These are phyloP conservation scores for Isoetes taiwanensis DNA, from an alignment of 75 land plant genomes.

Conservation along the genomic window DNA sequence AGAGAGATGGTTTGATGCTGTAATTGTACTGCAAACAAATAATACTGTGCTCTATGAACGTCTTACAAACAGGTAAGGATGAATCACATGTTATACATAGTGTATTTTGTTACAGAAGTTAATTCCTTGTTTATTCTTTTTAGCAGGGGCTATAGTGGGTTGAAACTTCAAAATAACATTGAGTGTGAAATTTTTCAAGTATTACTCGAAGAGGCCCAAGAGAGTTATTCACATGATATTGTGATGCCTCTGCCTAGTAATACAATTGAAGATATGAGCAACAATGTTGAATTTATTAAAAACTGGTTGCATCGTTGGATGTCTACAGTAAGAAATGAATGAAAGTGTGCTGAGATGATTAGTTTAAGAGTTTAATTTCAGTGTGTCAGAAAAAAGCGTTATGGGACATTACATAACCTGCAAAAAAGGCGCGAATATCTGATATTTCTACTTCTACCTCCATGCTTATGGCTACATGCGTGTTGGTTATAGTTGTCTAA, in stretches of 20 bases:
- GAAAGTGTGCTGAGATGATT: too few relatives aligned
- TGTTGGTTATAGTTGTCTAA: too few relatives aligned
- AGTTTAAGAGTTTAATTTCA: too few relatives aligned
- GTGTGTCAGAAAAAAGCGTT: too few relatives aligned
- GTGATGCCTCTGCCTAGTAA: slow-evolving; percentile 53
- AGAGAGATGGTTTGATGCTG: slow-evolving; percentile 85
- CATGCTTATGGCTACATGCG: too few relatives aligned
- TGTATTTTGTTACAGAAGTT: background rate
- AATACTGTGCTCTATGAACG: slow-evolving; percentile 79
- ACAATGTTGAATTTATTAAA: slow-evolving; percentile 47
- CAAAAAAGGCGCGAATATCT: too few relatives aligned
- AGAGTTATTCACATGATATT: slow-evolving; percentile 53
- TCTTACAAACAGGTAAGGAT: slow-evolving; percentile 42
- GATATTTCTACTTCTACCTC: too few relatives aligned
- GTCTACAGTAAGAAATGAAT: slow-evolving; percentile 6
- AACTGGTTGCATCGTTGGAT: slow-evolving; percentile 64
- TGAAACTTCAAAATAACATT: slow-evolving; percentile 69
- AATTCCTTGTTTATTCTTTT: background rate
- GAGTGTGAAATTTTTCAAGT: slow-evolving; percentile 95
- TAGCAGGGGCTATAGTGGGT: slow-evolving; percentile 64
- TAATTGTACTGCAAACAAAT: slow-evolving; percentile 84
- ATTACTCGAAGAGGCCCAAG: slow-evolving; percentile 71
- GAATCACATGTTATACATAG: background rate
- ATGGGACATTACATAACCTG: too few relatives aligned
- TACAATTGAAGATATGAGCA: slow-evolving; percentile 57